A percentile compares a stretch with the other conserved stretches of the same genome.
Evolutionary conservation across 768 basidiomycete species (phyloP).

Genomic region (Termitomyces sp.): DNA sequence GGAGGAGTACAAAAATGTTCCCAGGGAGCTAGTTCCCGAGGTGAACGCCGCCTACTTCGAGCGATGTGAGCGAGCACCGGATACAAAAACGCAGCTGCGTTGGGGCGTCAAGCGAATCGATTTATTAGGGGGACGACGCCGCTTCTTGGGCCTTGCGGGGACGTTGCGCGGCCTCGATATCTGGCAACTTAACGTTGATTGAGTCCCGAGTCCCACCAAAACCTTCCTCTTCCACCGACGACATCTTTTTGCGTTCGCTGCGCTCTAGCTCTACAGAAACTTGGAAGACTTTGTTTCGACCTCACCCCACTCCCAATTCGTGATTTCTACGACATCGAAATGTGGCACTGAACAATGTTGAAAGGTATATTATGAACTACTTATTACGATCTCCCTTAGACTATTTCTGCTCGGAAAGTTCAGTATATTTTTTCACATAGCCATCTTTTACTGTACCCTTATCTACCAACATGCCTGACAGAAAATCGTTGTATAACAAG

Average conservation of each 20-base stretch:
- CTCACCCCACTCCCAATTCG: neutral
- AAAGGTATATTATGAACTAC: slow-evolving; percentile 17
- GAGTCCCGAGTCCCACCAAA: neutral
- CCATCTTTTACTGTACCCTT: neutral
- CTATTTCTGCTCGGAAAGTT: neutral
- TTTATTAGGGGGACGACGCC: slow-evolving; percentile 44
- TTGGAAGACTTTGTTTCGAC: neutral
- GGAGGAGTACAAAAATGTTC: slow-evolving; percentile 41
- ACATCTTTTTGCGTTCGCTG: neutral
- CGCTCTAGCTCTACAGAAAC: neutral
- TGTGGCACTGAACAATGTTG: neutral
- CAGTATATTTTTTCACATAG: neutral
- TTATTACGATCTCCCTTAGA: slow-evolving; percentile 5
- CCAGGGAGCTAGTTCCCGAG: slow-evolving; percentile 29
- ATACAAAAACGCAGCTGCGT: slow-evolving; percentile 33
- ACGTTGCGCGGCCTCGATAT: slow-evolving; percentile 38
- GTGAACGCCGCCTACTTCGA: slow-evolving; percentile 47
- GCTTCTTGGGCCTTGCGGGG: slow-evolving; percentile 51
- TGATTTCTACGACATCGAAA: neutral
- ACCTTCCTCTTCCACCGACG: neutral
- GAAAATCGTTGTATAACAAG: neutral
- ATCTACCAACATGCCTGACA: neutral
- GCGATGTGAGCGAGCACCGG: slow-evolving; percentile 34
- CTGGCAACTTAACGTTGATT: slow-evolving; percentile 43
- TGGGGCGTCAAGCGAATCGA: slow-evolving; percentile 59